These are phyloP conservation scores for Neospora caninum DNA, from an alignment of 169 alveolate species.

Conservation along the genomic window DNA sequence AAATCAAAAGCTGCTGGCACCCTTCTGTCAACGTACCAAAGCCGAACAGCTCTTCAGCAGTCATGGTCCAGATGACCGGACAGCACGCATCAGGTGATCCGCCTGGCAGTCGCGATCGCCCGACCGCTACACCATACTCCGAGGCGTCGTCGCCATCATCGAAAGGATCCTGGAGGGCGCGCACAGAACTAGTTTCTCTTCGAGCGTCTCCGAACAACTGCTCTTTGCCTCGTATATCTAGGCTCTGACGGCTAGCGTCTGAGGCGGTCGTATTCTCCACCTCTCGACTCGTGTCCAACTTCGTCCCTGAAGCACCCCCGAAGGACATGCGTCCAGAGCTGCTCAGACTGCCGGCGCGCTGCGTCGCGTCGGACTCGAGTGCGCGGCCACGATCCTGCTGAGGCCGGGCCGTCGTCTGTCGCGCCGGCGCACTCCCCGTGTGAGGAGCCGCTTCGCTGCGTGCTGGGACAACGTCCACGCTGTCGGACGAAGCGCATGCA, in stretches of 20 bases:
- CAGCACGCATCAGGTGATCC: neutral
- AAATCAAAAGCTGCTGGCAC: too few species aligned
- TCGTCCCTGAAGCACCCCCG: neutral
- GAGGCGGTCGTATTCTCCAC: neutral
- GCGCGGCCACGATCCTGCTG: too few species aligned
- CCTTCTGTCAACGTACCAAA: neutral
- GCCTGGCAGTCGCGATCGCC: neutral
- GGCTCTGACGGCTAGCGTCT: neutral
- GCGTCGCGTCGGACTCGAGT: too few species aligned
- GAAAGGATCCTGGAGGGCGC: neutral
- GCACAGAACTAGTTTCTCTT: neutral
- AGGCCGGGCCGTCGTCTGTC: too few species aligned
- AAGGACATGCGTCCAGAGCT: too few species aligned
- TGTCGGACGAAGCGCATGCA: too few species aligned
- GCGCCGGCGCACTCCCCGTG: too few species aligned
- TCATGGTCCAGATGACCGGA: constrained; percentile 4
- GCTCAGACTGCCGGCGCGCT: too few species aligned
- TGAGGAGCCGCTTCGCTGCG: too few species aligned
- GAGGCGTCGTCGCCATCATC: neutral
- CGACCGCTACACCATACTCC: neutral
- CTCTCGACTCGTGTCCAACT: neutral
- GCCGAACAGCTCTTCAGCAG: constrained; percentile 26
- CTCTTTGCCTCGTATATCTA: neutral
- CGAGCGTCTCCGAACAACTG: neutral
- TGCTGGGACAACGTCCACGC: too few species aligned